Conservation (phyloP, 306 rosid genomes). For the Malus sylvestris region DNA sequence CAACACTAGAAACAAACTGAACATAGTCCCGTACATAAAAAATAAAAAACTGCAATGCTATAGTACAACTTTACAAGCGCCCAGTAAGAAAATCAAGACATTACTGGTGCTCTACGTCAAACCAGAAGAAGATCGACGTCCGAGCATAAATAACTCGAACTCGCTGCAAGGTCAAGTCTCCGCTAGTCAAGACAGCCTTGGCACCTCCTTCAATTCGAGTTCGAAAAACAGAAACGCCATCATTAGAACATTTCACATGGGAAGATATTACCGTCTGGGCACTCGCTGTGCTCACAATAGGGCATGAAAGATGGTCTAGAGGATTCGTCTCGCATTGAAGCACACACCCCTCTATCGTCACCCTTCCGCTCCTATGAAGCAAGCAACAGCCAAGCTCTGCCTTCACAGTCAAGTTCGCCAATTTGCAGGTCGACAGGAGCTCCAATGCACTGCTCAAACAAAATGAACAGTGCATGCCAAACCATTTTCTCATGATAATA, state of each 20-base stretch:
- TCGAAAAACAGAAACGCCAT: conserved; percentile 78
- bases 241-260: conserved; percentile 27
- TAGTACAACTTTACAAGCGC: conserved; percentile 17
- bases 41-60: neutral
- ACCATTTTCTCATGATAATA: conserved; percentile 17
- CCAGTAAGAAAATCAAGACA: neutral
- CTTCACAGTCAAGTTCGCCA: conserved; percentile 81
- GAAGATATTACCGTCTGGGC: conserved; percentile 37
- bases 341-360: conserved; percentile 72
- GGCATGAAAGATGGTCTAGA: conserved; percentile 79
- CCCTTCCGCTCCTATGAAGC: conserved; percentile 87
- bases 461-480: conserved; percentile 26
- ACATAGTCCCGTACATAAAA: neutral
- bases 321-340: conserved; percentile 88
- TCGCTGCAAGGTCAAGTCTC: conserved; percentile 72
- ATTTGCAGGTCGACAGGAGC: conserved; percentile 78
- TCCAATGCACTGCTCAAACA: conserved; percentile 80
- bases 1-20: neutral
- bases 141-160: conserved; percentile 83
- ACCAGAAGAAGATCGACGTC: conserved; percentile 85
- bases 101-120: conserved; percentile 61
- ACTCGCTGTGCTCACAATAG: conserved; percentile 70
- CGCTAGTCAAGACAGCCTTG: conserved; percentile 77
- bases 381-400: conserved; percentile 94
- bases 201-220: conserved; percentile 98